Conservation (phyloP, 352 stramenopile genomes). For the Globisporangium abappressorium region DNA sequence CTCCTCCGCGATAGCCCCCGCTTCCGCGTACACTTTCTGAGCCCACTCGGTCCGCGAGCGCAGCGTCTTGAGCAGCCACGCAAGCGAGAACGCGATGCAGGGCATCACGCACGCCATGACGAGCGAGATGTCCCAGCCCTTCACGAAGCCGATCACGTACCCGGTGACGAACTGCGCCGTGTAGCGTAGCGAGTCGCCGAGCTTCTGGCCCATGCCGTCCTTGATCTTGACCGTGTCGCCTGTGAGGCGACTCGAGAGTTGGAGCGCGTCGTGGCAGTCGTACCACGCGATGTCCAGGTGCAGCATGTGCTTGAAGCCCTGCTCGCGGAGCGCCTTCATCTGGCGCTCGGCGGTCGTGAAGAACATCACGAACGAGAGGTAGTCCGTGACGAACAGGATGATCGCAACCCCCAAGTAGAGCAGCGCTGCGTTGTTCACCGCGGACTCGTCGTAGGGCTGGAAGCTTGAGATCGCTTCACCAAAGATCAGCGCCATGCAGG, state of each 20-base stretch:
- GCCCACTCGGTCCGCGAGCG: conserved; percentile 19
- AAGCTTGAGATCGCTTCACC: conserved; percentile 43
- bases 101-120: conserved; percentile 51
- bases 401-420: conserved; percentile 31
- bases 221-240: conserved; percentile 60
- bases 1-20: conserved; percentile 51
- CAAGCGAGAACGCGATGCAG: conserved; percentile 34
- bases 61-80: conserved; percentile 28
- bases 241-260: conserved; percentile 40
- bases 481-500: conserved; percentile 53
- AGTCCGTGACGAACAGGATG: conserved; percentile 33
- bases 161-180: conserved; percentile 33
- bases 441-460: conserved; percentile 23
- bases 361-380: conserved; percentile 30
- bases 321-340: conserved; percentile 38
- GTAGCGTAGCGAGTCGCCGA: conserved; percentile 41
- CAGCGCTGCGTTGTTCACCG: conserved; percentile 27
- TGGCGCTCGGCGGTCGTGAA: conserved; percentile 33
- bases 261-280: conserved; percentile 36
- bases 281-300: conserved; percentile 56
- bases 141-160: conserved; percentile 43
- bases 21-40: conserved; percentile 48
- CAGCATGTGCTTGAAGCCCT: conserved; percentile 42
- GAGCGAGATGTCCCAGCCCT: conserved; percentile 45
- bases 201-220: conserved; percentile 50